A percentile compares a stretch with the other conserved stretches of the same genome.
These are phyloP conservation scores for Macrocystidia cucumis DNA, from an alignment of 1,284 basidiomycete species.

Conservation along the genomic window DNA sequence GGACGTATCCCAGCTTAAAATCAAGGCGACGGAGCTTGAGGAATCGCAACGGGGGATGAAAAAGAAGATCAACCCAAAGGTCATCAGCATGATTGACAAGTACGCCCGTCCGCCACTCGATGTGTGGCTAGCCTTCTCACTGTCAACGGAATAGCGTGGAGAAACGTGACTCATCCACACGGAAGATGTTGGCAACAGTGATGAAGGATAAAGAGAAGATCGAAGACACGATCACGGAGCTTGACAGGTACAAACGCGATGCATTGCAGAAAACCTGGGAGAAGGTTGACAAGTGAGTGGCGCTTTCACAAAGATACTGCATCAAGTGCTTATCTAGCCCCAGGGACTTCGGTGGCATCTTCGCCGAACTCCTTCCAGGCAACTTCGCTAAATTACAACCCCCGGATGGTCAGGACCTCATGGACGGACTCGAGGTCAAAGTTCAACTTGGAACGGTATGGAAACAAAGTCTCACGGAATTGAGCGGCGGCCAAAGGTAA, in stretches of 20 bases:
- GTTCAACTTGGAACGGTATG: slow-evolving; percentile 92
- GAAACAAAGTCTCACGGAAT: slow-evolving; percentile 96
- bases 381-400: slow-evolving; percentile 96
- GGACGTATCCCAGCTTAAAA: slow-evolving; percentile 59
- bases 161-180: slow-evolving; percentile 84
- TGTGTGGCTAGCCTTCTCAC: neutral
- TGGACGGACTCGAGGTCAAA: slow-evolving; percentile 95
- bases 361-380: slow-evolving; percentile 91
- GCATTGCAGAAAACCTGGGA: slow-evolving; percentile 93
- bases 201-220: slow-evolving; percentile 96
- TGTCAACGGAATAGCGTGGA: slow-evolving; percentile 61
- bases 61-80: slow-evolving; percentile 94
- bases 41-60: slow-evolving; percentile 82
- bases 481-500: slow-evolving; percentile 94
- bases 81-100: slow-evolving; percentile 95
- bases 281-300: slow-evolving; percentile 82
- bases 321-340: neutral
- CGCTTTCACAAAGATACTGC: neutral
- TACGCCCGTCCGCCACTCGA: slow-evolving; percentile 30
- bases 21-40: slow-evolving; percentile 74
- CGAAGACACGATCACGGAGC: slow-evolving; percentile 87
- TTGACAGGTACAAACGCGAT: slow-evolving; percentile 93
- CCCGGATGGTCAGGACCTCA: slow-evolving; percentile 89
- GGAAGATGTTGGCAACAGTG: slow-evolving; percentile 87
- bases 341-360: slow-evolving; percentile 96